Evolutionary conservation across 2,329 filamentous ascomycete species (phyloP), one percentile per base, ranked within the genome.

Genomic region (Xylaria sp.): DNA sequence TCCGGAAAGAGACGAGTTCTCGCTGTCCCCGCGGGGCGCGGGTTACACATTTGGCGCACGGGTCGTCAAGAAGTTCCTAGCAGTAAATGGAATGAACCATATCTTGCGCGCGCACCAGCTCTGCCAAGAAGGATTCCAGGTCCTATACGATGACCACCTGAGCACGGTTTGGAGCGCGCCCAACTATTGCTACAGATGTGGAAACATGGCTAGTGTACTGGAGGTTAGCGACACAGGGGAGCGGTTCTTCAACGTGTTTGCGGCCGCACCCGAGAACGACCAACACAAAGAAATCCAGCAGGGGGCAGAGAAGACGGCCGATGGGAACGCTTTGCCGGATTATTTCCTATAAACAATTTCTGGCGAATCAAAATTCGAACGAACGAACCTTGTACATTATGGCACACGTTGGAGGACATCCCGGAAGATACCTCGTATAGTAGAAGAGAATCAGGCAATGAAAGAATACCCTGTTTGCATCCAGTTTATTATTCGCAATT

Each of bases 121-220:
- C 4, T 99, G 94, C 72, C 94, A 99, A 73, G 94, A 99, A 76
- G 94, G 94, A 0, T 99, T 93, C 72, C 94, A 97, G 75, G 90
- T 97, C 43, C 84, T 99, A 16, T 99, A 96, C 72, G 93, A 97
- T 67, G 93, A 97, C 73, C 85, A 89, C 16, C 77, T 99, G 37
- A 96, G 91, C 72, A 99, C 94, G 1, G 94, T 99, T 6, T 99
- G 94, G 94, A 97, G 92, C 71, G 94, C 94, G 4, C 94, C 94
- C 1, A 99, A 95, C 67, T 95, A 95, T 75, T 95, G 91, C 74
- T 96, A 96, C 72, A 82, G 92, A 34, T 99, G 94, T 74, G 94
- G 94, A 43, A 99, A 99, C 72, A 88, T 97, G 84, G 94, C 94
- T 7, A 96, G 92, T 72, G 94, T 99, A 42, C 81, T 99, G 37